Evolutionary conservation across 768 basidiomycete species (phyloP).

Genomic region (Coprinopsis marcescibilis): DNA sequence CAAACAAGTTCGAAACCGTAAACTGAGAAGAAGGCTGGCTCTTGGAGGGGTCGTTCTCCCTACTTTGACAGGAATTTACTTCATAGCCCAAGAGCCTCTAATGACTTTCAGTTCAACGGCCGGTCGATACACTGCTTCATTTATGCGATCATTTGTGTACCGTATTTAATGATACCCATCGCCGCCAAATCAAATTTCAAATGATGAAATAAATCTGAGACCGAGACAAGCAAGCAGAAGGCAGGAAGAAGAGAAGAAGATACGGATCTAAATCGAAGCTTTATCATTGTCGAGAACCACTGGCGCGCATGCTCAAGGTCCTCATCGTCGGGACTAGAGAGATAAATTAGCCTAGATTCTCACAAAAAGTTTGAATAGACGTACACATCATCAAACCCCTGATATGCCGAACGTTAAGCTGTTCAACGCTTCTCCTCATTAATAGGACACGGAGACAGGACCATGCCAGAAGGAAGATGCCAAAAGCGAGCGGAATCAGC

Average conservation of each 20-base stretch:
- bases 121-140: slow-evolving; percentile 47
- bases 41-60: slow-evolving; percentile 39
- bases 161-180: slow-evolving; percentile 15
- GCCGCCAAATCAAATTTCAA: no score
- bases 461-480: slow-evolving; percentile 50
- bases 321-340: slow-evolving; percentile 55
- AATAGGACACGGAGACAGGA: slow-evolving; percentile 53
- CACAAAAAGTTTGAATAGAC: slow-evolving; percentile 21
- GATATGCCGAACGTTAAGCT: slow-evolving; percentile 56
- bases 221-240: not conserved
- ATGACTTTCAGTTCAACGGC: slow-evolving; percentile 47
- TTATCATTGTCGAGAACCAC: slow-evolving; percentile 19
- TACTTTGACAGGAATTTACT: slow-evolving; percentile 49
- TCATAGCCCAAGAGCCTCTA: slow-evolving; percentile 52
- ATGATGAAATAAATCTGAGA: no score
- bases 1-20: slow-evolving; percentile 12
- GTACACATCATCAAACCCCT: slow-evolving; percentile 68
- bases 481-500: slow-evolving; percentile 61
- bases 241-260: not conserved
- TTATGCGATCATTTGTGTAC: slow-evolving; percentile 41
- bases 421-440: slow-evolving; percentile 49
- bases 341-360: slow-evolving; percentile 11
- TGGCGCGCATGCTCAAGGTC: slow-evolving; percentile 55
- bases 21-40: slow-evolving; percentile 21
- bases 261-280: not conserved